Percentiles rank a stretch among this genome's conserved stretches.
phyloP scores from a whole-genome alignment of 1,284 basidiomycete species.

The Lentinula novae-zelandiae region DNA sequence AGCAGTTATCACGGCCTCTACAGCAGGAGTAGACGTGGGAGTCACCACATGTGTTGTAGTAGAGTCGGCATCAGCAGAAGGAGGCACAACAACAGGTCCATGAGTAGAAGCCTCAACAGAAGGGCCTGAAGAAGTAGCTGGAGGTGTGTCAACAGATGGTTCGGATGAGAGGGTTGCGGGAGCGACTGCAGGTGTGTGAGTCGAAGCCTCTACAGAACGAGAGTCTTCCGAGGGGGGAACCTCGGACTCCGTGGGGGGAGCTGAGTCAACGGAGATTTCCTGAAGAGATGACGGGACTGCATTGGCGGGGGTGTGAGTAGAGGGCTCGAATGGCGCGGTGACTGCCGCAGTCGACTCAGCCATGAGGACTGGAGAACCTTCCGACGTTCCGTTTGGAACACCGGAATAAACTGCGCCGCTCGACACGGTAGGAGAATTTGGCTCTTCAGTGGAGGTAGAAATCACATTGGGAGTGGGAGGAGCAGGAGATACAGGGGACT shows the following conservation, averaged over 20 bases:
- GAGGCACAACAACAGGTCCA: not conserved
- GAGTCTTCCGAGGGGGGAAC: not conserved
- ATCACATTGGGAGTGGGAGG: not conserved
- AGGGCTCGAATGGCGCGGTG: not conserved
- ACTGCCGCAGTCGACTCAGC: not conserved
- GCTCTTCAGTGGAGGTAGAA: not conserved
- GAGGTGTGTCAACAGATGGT: conserved; percentile 5
- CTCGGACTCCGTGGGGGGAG: not conserved
- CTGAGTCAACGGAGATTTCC: not conserved
- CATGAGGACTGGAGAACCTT: conserved; percentile 4
- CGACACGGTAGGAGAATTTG: not conserved
- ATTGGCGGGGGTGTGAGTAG: conserved; percentile 9
- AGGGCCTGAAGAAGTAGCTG: not conserved
- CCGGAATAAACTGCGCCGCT: not conserved
- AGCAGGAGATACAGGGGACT: conserved; percentile 21
- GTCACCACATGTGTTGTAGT: not conserved
- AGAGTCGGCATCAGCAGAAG: not conserved
- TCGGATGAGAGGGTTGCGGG: conserved; percentile 3
- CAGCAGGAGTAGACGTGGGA: not conserved
- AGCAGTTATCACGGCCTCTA: not conserved
- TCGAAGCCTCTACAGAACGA: not conserved
- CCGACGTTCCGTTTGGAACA: conserved; percentile 13
- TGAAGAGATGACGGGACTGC: not conserved
- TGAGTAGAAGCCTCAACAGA: not conserved
- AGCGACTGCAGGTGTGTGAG: conserved; percentile 1